Base-by-base conservation (phyloP, 2,329 filamentous ascomycete genomes). In the Paraconiothyrium sp. region DNA sequence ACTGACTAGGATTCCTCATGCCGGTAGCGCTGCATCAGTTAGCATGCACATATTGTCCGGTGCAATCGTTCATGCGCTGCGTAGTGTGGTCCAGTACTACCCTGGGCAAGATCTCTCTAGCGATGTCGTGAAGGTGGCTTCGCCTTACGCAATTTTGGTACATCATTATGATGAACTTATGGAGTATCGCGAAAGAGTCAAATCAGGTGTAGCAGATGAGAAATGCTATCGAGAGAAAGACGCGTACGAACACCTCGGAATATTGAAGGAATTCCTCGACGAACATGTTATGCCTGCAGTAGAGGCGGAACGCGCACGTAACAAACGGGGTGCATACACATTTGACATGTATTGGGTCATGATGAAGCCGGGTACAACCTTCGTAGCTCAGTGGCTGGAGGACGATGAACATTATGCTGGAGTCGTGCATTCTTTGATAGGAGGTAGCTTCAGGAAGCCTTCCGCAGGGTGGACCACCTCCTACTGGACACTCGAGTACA, bases 91-190 rank as follows among this genome's bases (percentile, higher is more conserved):
- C 1, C 27, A 52, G 11, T 63, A 55, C 24, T 63, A 63, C 30
- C 61, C 61, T 10, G 32, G 46, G 0, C 61, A 63, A 44, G 61
- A 61, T 50, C 50, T 63, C 7, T 22, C 46, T 11, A 22, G 37
- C 20, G 50, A 54, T 35, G 24, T 54, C 2, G 20, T 63, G 13
- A 52, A 54, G 20, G 54, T 63, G 8, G 14, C 2, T 20, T 24
- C 54, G 4, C 61, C 61, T 4, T 63, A 58, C 27, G 41, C 58
- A 6, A 49, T 61, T n/a, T 46, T 63, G 1, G 51, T 55, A 9
- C 61, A 59, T 41, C 58, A 63, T 30, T 60, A 61, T 20, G 58
- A 60, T 11, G 55, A 61, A 8, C 34, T 61, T 8, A 35, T 41
- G 6, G 11, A 56, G 14, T 63, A 54, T 27, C 54, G 58, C 34